Evolutionary conservation across 2,329 filamentous ascomycete species (phyloP), one percentile per base, ranked within the genome.

Genomic region (Ambrosiella cleistominuta): DNA sequence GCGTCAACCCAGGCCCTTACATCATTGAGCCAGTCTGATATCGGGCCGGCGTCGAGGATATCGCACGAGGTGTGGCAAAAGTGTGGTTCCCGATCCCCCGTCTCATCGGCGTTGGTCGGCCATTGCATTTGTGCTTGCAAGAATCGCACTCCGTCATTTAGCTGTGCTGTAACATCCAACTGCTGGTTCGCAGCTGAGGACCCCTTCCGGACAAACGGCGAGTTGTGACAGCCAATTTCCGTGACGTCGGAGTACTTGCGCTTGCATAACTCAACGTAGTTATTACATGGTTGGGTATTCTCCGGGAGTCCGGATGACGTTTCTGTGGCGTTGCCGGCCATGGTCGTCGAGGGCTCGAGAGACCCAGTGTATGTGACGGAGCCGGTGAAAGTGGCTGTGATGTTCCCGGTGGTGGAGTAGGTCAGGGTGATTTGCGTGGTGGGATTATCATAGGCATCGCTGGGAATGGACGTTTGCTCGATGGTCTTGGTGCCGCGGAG

Each of bases 61-160:
- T 88, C 79, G 70, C 90, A 96, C 51, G 78, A 82, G 1, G 86
- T 87, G 68, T 96, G 90, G 70, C 90, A 96, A 65, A 93, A 88
- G 69, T 88, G 85, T 51, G 78, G 78, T 1, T 72, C 72, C 42
- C 68, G 71, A 63, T 77, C 75, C 36, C 62, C 63, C 0, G 71
- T 72, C 8, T 42, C 37, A 52, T 55, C 51, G 40, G 68, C 71
- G 63, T 77, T 75, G 19, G 63, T 64, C 0, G 76, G 75, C 68
- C 73, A 82, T 61, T 82, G 80, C 57, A 83, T 82, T 67, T 83
- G 80, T 2, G 70, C 80, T 66, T 83, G 80, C 38, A 83, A 67
- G 63, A 83, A 76, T 27, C 81, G 79, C 42, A 86, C 71, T 37
- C 88, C 88, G 66, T 94, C 88, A 66, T 93, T 79, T 61, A 94